phyloP scores from a whole-genome alignment of 2,329 filamentous ascomycete species.

The Phyllosticta citribraziliensis region DNA sequence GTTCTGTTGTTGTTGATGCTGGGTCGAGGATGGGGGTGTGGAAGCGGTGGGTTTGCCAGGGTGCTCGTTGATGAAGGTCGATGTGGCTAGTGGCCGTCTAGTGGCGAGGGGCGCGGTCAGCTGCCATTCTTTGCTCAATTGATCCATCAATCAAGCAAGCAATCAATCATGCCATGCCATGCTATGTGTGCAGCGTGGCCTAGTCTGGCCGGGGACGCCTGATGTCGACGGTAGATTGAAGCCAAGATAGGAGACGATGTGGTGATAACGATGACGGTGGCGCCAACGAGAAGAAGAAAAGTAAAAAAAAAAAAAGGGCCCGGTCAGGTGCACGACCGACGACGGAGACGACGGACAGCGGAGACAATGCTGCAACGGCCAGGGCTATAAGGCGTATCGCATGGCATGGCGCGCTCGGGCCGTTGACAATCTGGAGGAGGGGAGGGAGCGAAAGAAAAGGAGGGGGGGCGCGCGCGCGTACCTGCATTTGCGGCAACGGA shows the following conservation, averaged over 20 bases:
- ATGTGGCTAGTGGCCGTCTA: constrained; percentile 52
- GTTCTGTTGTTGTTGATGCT: constrained; percentile 6
- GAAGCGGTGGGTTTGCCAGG: background rate
- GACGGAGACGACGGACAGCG: background rate
- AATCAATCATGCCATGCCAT: background rate
- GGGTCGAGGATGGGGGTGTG: constrained; percentile 3
- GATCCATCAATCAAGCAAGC: too few species aligned
- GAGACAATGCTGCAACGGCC: background rate
- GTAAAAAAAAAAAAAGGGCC: background rate
- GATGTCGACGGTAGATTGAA: background rate
- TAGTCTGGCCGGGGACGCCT: background rate
- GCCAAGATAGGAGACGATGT: background rate
- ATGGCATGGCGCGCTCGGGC: background rate
- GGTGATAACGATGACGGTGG: background rate
- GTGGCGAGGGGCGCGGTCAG: background rate
- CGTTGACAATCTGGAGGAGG: constrained; percentile 2
- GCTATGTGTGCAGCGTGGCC: too few species aligned
- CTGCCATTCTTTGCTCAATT: background rate
- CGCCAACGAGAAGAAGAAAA: background rate
- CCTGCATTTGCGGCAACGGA: constrained; percentile 89
- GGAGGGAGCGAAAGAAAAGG: constrained; percentile 7
- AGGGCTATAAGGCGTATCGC: background rate
- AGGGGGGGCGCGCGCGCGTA: constrained; percentile 24
- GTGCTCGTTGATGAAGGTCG: constrained; percentile 60
- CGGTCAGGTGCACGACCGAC: background rate